Conservation (phyloP, 2,329 filamentous ascomycete genomes). For the Zalaria obscura region DNA sequence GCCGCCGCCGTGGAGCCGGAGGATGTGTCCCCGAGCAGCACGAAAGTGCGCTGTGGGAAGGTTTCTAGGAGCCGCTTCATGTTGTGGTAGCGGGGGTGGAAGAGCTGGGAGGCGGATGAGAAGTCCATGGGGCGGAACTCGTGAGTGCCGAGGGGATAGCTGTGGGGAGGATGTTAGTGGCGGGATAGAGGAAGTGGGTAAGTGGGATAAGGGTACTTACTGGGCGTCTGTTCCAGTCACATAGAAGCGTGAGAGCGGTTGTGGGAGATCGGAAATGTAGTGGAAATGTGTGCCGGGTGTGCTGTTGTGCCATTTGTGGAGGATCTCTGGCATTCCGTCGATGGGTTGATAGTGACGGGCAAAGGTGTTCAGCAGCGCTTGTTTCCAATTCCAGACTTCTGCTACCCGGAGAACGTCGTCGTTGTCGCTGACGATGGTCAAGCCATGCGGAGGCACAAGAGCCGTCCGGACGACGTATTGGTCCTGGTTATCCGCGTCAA, state of each 20-base stretch:
- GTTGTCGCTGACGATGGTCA: conserved; percentile 13
- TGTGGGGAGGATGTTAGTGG: background rate
- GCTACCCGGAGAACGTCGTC: conserved; percentile 13
- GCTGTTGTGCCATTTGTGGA: conserved; percentile 3
- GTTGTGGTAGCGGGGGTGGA: conserved; percentile 6
- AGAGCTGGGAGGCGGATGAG: conserved; percentile 3
- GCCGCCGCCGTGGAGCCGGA: conserved; percentile 5
- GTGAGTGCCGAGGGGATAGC: conserved; percentile 11
- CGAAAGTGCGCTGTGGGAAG: conserved; percentile 11
- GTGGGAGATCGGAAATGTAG: conserved; percentile 12
- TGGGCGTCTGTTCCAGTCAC: conserved; percentile 3
- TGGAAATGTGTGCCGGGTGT: conserved; percentile 11
- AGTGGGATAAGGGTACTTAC: background rate
- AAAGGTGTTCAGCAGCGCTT: conserved; percentile 8
- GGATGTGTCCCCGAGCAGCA: conserved; percentile 13
- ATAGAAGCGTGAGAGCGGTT: conserved; percentile 7
- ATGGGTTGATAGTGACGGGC: conserved; percentile 9
- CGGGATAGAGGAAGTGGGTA: background rate
- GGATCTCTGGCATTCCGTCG: conserved; percentile 9
- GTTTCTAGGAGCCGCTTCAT: conserved; percentile 9
- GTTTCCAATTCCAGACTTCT: conserved; percentile 12
- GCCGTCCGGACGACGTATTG: background rate
- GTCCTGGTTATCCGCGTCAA: background rate
- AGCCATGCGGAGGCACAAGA: conserved; percentile 8
- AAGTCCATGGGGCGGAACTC: conserved; percentile 11